phyloP scores from a whole-genome alignment of 2,329 filamentous ascomycete genomes.

The Cladosporium sp. region DNA sequence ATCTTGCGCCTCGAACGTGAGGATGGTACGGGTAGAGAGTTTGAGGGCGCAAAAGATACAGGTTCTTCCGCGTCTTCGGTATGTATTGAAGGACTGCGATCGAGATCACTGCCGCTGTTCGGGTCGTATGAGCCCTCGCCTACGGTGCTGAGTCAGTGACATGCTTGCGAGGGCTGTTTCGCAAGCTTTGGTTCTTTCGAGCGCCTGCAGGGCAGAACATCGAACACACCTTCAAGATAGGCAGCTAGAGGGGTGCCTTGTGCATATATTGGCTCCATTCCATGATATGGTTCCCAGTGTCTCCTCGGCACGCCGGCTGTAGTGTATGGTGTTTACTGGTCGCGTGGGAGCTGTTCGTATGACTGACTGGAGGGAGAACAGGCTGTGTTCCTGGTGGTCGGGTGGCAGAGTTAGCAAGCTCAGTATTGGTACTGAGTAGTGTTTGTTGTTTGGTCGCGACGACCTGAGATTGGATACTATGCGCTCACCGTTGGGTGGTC shows the following conservation, averaged over 20 bases:
- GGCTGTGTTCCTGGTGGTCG: neutral
- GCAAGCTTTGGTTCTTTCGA: neutral
- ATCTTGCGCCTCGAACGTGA: conserved; percentile 5
- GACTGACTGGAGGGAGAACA: too few relatives aligned
- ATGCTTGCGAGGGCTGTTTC: neutral
- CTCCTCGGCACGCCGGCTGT: conserved; percentile 1
- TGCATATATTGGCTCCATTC: conserved; percentile 84
- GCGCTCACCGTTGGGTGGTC: neutral
- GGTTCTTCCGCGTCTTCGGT: neutral
- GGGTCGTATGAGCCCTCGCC: conserved; percentile 30
- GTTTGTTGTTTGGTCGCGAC: conserved; percentile 3
- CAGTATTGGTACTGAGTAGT: neutral
- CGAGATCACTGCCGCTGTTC: conserved; percentile 16
- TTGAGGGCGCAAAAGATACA: conserved; percentile 10
- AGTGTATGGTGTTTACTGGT: neutral
- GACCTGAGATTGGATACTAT: neutral
- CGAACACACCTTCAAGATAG: conserved; percentile 74
- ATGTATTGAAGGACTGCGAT: conserved; percentile 11
- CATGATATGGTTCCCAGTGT: conserved; percentile 19
- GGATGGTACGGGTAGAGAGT: neutral
- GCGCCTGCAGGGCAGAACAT: neutral
- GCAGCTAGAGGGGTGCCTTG: conserved; percentile 83
- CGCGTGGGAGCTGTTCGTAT: neutral
- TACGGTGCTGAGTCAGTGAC: conserved; percentile 15
- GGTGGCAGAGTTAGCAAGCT: neutral